These are phyloP conservation scores for Elongisporangium anandrum DNA, from an alignment of 352 stramenopile species.

Conservation along the genomic window DNA sequence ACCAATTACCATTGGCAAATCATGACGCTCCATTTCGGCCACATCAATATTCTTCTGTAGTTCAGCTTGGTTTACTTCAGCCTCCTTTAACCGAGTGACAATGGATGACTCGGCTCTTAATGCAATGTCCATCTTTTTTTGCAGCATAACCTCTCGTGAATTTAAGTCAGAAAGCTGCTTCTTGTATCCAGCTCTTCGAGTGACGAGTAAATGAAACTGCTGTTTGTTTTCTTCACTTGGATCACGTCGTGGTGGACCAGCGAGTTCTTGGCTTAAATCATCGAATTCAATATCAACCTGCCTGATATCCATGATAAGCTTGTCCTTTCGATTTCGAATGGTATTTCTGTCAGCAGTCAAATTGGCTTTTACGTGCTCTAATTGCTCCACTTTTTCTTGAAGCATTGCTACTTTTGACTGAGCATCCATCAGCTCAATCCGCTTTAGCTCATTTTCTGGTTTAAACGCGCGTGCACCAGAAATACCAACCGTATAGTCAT, in stretches of 20 bases:
- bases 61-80: constrained; percentile 12
- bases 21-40: constrained; percentile 23
- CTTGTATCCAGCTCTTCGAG: constrained; percentile 30
- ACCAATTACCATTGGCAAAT: constrained; percentile 57
- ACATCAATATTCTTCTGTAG: constrained; percentile 23
- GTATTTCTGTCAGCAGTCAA: constrained; percentile 36
- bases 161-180: constrained; percentile 49
- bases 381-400: constrained; percentile 49
- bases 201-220: constrained; percentile 55
- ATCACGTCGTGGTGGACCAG: constrained; percentile 59
- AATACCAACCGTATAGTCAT: constrained; percentile 48
- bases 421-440: constrained; percentile 43
- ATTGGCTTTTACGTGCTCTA: constrained; percentile 31
- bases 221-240: constrained; percentile 53
- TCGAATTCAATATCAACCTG: constrained; percentile 44
- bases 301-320: constrained; percentile 40
- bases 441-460: constrained; percentile 42
- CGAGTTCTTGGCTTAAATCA: constrained; percentile 35
- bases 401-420: constrained; percentile 45
- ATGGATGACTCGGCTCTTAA: constrained; percentile 34
- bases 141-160: constrained; percentile 32
- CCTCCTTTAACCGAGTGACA: constrained; percentile 24
- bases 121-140: constrained; percentile 40
- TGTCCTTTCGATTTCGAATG: constrained; percentile 44
- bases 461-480: constrained; percentile 36